phyloP scores from a whole-genome alignment of 2,329 filamentous ascomycete genomes.

The Metarhizium guizhouense region DNA sequence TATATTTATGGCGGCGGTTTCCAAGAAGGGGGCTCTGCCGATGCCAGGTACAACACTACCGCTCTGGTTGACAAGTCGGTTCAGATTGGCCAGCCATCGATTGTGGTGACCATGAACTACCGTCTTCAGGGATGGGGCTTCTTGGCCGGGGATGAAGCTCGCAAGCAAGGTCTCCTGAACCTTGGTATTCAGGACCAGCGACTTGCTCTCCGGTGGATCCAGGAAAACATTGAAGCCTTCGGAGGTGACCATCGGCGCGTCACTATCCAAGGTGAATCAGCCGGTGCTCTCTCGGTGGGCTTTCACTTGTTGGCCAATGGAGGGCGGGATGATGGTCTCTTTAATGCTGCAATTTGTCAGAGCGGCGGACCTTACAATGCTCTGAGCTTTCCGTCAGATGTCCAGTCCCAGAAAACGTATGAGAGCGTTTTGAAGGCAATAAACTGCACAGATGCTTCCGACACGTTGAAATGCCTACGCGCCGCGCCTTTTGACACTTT shows the following conservation, averaged over 20 bases:
- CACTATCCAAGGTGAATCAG: slow-evolving; percentile 4
- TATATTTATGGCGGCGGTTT: neutral
- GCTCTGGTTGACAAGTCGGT: neutral
- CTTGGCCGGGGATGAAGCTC: neutral
- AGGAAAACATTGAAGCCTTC: slow-evolving; percentile 25
- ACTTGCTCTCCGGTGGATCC: slow-evolving; percentile 26
- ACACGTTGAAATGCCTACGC: no score
- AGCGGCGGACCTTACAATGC: no score
- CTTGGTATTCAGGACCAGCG: slow-evolving; percentile 23
- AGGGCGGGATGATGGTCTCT: no score
- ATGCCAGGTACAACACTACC: neutral
- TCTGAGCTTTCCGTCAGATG: no score
- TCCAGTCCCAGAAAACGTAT: no score
- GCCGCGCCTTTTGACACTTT: no score
- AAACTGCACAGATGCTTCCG: no score
- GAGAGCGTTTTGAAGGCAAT: no score
- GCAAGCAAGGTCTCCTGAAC: slow-evolving; percentile 7
- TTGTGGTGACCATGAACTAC: neutral
- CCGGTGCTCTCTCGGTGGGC: neutral
- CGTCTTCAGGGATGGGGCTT: neutral
- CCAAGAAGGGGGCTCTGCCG: neutral
- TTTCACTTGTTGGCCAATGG: neutral
- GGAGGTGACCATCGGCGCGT: slow-evolving; percentile 17
- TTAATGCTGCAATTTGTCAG: no score
- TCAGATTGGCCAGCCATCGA: neutral